Evolutionary conservation across 106 monocot genomes (phyloP).

Genomic region (Phalaenopsis equestris): DNA sequence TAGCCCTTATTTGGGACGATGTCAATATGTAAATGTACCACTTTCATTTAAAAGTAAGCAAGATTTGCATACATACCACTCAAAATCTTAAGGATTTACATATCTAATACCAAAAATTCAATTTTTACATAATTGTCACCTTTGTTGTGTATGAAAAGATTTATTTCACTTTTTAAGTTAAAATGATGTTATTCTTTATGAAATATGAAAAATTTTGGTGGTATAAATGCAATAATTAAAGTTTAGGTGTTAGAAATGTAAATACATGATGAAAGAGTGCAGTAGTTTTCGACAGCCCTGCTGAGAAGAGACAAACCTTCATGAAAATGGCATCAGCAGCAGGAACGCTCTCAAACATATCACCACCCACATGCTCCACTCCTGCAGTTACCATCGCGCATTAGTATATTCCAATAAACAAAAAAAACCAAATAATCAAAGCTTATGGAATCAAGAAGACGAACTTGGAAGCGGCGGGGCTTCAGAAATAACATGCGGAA

Average conservation of each 20-base stretch:
- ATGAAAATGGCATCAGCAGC: conserved; percentile 62
- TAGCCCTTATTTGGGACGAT: no score
- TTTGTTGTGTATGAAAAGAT: not conserved
- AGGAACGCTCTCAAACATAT: conserved; percentile 14
- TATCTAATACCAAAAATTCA: not conserved
- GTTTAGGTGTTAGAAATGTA: no score
- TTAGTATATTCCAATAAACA: not conserved
- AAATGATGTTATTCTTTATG: not conserved
- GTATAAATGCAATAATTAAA: no score
- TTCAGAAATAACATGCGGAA: conserved; percentile 39
- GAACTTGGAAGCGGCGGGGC: conserved; percentile 28
- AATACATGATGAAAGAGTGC: no score
- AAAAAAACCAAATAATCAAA: not conserved
- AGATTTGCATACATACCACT: not conserved
- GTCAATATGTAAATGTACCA: no score
- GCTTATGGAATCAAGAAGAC: not conserved
- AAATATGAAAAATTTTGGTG: no score
- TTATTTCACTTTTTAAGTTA: not conserved
- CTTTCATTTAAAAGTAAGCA: no score
- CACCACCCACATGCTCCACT: conserved; percentile 49
- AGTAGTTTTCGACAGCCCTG: no score
- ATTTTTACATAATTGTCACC: not conserved
- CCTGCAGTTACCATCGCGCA: conserved; percentile 6
- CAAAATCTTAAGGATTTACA: not conserved
- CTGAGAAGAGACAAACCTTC: conserved; percentile 21